Evolutionary conservation across 176 grass and related monocot species (phyloP).

Genomic region (Ampelocalamus luodianensis): DNA sequence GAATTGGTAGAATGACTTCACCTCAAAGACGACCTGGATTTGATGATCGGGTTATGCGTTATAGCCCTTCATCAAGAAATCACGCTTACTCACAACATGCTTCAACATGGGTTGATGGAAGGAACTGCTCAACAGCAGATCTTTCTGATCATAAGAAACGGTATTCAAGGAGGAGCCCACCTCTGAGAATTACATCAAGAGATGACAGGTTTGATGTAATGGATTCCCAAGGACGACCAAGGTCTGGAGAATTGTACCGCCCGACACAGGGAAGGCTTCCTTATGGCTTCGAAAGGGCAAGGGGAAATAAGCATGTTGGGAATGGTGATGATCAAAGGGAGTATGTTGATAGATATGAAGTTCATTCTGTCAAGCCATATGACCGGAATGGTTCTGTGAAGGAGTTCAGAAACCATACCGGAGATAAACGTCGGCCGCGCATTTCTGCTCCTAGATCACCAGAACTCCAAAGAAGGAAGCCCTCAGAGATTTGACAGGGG

Average conservation of each 20-base stretch:
- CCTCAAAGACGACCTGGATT: conserved; percentile 59
- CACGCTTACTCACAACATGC: conserved; percentile 51
- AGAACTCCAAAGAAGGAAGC: conserved; percentile 57
- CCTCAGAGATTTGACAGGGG: conserved; percentile 56
- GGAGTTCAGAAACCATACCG: conserved; percentile 48
- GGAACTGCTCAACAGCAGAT: conserved; percentile 60
- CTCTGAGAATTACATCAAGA: conserved; percentile 42
- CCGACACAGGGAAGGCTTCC: conserved; percentile 55
- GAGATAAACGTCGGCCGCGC: conserved; percentile 55
- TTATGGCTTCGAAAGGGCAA: conserved; percentile 58
- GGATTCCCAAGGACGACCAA: conserved; percentile 55
- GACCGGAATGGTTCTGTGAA: conserved; percentile 52
- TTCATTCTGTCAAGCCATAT: conserved; percentile 56
- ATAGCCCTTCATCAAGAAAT: conserved; percentile 54
- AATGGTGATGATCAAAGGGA: conserved; percentile 59
- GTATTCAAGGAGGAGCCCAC: conserved; percentile 62
- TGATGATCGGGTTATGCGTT: conserved; percentile 56
- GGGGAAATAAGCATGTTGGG: conserved; percentile 53
- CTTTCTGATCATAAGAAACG: conserved; percentile 59
- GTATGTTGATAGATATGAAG: conserved; percentile 49
- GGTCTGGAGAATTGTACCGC: conserved; percentile 57
- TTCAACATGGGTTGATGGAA: conserved; percentile 78
- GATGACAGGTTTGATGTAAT: conserved; percentile 52
- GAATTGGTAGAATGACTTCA: conserved; percentile 61
- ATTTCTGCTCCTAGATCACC: conserved; percentile 55